phyloP scores from a whole-genome alignment of 2,329 filamentous ascomycete genomes.

The Arthrobotrys megalospora region DNA sequence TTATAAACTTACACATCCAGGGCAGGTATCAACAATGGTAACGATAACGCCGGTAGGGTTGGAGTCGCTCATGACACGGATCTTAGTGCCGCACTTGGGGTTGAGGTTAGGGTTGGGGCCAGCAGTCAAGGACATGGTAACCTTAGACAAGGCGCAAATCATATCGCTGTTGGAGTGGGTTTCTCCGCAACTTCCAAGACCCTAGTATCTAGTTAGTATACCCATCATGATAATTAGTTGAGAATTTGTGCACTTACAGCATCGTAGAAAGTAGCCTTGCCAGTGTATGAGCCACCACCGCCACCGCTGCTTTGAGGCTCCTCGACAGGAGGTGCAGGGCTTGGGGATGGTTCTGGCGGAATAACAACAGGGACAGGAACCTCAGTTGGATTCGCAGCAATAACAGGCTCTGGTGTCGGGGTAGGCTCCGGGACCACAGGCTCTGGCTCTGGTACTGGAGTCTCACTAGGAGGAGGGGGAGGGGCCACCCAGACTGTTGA shows the following conservation, averaged over 20 bases:
- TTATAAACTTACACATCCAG: constrained; percentile 63
- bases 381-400: constrained; percentile 66
- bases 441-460: constrained; percentile 10
- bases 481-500: constrained; percentile 57
- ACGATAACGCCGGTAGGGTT: constrained; percentile 46
- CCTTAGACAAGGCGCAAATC: constrained; percentile 63
- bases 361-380: constrained; percentile 1
- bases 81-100: constrained; percentile 63
- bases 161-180: constrained; percentile 48
- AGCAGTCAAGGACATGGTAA: constrained; percentile 61
- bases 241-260: constrained; percentile 37
- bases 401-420: constrained; percentile 65
- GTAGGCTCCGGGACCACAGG: constrained; percentile 17
- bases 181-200: constrained; percentile 63
- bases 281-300: constrained; percentile 20
- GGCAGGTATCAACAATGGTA: constrained; percentile 61
- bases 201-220: constrained; percentile 28
- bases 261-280: constrained; percentile 62
- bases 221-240: neutral
- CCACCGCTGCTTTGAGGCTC: neutral
- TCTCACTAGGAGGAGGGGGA: constrained; percentile 53
- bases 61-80: constrained; percentile 54
- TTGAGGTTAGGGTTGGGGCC: constrained; percentile 64
- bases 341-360: constrained; percentile 67
- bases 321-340: constrained; percentile 31